Percentiles rank a stretch among this genome's conserved stretches.
phyloP scores from a whole-genome alignment of 2,329 filamentous ascomycete species.

The Penicillium sp. region DNA sequence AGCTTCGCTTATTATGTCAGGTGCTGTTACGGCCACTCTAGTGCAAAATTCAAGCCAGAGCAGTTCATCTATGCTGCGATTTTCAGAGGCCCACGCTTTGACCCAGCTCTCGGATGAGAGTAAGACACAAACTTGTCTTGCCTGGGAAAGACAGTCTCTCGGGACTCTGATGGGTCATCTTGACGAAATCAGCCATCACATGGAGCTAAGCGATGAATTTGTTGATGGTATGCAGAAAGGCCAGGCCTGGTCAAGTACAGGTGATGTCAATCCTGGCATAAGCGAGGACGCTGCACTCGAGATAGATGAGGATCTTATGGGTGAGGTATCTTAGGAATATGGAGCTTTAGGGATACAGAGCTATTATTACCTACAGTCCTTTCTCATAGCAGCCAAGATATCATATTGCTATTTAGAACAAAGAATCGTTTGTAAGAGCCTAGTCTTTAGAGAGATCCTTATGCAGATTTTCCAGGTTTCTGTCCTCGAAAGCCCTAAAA shows the following conservation, averaged over 20 bases:
- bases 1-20: conserved; percentile 55
- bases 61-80: conserved; percentile 59
- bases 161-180: conserved; percentile 58
- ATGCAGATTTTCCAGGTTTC: no score
- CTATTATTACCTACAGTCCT: neutral
- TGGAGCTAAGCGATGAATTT: conserved; percentile 65
- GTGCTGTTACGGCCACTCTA: conserved; percentile 59
- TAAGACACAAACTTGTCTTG: conserved; percentile 50
- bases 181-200: conserved; percentile 59
- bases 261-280: conserved; percentile 26
- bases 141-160: conserved; percentile 58
- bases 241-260: conserved; percentile 44
- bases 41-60: conserved; percentile 49
- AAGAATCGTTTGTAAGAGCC: no score
- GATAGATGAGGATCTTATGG: conserved; percentile 51
- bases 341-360: neutral
- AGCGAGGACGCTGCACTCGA: conserved; percentile 32
- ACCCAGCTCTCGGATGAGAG: conserved; percentile 46
- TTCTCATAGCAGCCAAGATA: no score
- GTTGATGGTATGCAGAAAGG: conserved; percentile 59
- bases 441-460: no score
- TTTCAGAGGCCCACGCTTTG: conserved; percentile 48
- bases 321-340: conserved; percentile 36
- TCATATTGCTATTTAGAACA: no score
- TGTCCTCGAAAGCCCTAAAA: no score